These are phyloP conservation scores for Thermothielavioides terrestris DNA, from an alignment of 495 filamentous ascomycete species.

Conservation along the genomic window DNA sequence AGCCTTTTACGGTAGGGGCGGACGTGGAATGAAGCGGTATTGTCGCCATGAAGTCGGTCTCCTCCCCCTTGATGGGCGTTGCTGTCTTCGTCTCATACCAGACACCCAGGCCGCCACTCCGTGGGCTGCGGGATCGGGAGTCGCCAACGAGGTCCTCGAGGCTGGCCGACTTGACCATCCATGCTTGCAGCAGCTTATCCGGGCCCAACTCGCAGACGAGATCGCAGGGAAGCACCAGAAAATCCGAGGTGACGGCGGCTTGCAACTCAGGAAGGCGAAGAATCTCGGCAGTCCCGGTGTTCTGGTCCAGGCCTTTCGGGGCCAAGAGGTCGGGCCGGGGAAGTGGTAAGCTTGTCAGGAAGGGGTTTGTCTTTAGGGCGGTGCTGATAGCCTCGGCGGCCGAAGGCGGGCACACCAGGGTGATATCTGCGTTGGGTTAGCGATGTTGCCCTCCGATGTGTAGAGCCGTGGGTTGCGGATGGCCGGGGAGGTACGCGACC, in stretches of 20 bases:
- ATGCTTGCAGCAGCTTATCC: slow-evolving; percentile 72
- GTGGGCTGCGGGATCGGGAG: slow-evolving; percentile 29
- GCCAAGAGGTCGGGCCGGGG: slow-evolving; percentile 68
- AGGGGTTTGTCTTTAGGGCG: slow-evolving; percentile 76
- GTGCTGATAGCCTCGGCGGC: slow-evolving; percentile 61
- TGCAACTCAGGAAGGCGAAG: slow-evolving; percentile 70
- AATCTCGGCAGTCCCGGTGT: slow-evolving; percentile 82
- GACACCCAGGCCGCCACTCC: slow-evolving; percentile 68
- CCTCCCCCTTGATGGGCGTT: slow-evolving; percentile 72
- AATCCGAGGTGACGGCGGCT: slow-evolving; percentile 66
- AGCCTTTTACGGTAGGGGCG: slow-evolving; percentile 49
- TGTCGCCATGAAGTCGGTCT: slow-evolving; percentile 80
- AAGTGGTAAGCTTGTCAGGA: slow-evolving; percentile 69
- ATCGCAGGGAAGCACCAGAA: slow-evolving; percentile 88
- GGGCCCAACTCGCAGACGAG: slow-evolving; percentile 84
- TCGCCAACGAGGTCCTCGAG: slow-evolving; percentile 40
- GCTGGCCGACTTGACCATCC: slow-evolving; percentile 79
- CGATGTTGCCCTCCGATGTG: too few relatives aligned
- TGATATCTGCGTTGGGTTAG: slow-evolving; percentile 54
- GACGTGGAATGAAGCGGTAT: slow-evolving; percentile 50
- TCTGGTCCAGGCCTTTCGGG: slow-evolving; percentile 61
- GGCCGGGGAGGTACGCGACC: too few relatives aligned
- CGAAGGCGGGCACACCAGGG: slow-evolving; percentile 71
- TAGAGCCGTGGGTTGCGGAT: too few relatives aligned
- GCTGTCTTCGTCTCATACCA: slow-evolving; percentile 82